Evolutionary conservation across 352 stramenopile genomes (phyloP), one percentile per base, ranked within the genome.

Genomic region (Pythium phragmitis): DNA sequence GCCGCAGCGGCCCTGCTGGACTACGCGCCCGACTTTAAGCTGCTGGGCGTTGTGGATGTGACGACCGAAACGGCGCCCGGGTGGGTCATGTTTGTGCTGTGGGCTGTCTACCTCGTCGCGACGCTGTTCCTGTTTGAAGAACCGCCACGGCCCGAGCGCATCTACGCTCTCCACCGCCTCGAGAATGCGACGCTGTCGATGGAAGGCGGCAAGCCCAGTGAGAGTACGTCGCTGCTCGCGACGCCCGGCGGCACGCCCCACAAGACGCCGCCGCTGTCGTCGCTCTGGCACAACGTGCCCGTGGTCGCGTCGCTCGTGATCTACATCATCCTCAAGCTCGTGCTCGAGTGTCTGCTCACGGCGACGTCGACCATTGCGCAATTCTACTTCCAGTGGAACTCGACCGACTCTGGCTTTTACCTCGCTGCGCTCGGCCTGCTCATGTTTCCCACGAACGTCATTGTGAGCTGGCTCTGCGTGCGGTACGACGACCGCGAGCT

Each of bases 371-470:
- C 82, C 12, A 90, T 93, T 46, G 79, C 95, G 3, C 88, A 94
- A 67, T 90, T 85, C 41, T 96, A 98, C 64, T 98, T 98, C 69
- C 72, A 77, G 11, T 98, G 93, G 93, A 78, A 80, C 59, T 88
- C 85, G 28, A 92, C 78, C 39, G 73, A 85, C 46, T 88, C 85
- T 49, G 93, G 91, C 19, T 75, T 95, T 33, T 98, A 96, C 65
- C 74, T 98, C 49, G 89, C 89, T 28, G 78, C 88, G 23, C 69
- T 98, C 14, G 91, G 89, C 8, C 70, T 97, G 42, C 76, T 97
- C 46, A 96, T 98, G 85, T 96, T 98, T 64, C 94, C 94, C 17
- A 94, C 88, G 36, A 98, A 98, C 61, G 77, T 95, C 49, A 68
- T 93, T 17, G 89, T 98, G 21, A 91, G 89, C 47, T 91, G 85